phyloP scores from a whole-genome alignment of 306 rosid genomes.

The Casuarina equisetifolia region DNA sequence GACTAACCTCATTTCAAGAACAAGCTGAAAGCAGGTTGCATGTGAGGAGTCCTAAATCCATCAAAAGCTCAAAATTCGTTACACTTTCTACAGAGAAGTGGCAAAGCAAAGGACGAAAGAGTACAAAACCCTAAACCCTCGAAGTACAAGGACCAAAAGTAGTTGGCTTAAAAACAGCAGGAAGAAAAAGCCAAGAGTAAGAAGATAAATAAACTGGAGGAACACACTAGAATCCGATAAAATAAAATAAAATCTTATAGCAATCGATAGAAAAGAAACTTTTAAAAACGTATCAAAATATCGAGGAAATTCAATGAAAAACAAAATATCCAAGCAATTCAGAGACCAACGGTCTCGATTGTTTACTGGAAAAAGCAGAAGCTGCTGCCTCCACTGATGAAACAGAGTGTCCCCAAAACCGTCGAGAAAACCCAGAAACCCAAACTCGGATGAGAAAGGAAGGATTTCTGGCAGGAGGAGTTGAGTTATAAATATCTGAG shows the following conservation, averaged over 20 bases:
- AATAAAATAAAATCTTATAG: background rate
- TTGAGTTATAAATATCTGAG: slow-evolving; percentile 18
- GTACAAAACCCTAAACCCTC: slow-evolving; percentile 76
- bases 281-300: background rate
- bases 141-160: slow-evolving; percentile 30
- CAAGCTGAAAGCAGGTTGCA: background rate
- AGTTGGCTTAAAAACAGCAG: background rate
- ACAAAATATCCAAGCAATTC: background rate
- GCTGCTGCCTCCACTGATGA: background rate
- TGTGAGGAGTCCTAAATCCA: background rate
- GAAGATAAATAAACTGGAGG: slow-evolving; percentile 17
- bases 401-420: slow-evolving; percentile 31
- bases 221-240: slow-evolving; percentile 12
- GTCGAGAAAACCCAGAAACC: slow-evolving; percentile 14
- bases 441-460: slow-evolving; percentile 4
- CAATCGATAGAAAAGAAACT: background rate
- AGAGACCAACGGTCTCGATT: slow-evolving; percentile 11
- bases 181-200: slow-evolving; percentile 49
- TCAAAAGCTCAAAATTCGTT: slow-evolving; percentile 15
- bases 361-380: background rate
- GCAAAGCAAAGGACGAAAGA: slow-evolving; percentile 1
- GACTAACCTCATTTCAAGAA: background rate
- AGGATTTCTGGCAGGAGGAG: slow-evolving; percentile 8
- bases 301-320: background rate
- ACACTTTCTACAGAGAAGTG: background rate